phyloP scores from a whole-genome alignment of 2,329 filamentous ascomycete species.

The Trichoderma afroharzianum region DNA sequence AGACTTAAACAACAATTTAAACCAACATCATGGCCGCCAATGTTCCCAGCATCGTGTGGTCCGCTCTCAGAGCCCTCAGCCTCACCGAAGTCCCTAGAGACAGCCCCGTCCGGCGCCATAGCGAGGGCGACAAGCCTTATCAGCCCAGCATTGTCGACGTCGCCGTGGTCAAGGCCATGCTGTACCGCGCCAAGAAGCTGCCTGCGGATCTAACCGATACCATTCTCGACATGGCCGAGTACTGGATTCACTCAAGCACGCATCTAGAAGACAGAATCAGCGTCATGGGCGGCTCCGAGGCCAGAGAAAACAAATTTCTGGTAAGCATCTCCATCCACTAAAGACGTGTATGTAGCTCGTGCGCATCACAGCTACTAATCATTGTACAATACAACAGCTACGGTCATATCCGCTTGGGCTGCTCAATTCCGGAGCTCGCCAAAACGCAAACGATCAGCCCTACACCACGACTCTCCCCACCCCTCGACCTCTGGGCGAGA shows the following conservation, averaged over 20 bases:
- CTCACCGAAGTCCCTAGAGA: not conserved
- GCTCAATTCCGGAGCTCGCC: slow-evolving; percentile 26
- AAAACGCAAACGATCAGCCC: slow-evolving; percentile 19
- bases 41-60: not conserved
- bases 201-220: slow-evolving; percentile 54
- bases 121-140: slow-evolving; percentile 18
- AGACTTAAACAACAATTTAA: not conserved
- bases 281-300: slow-evolving; percentile 21
- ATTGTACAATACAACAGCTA: slow-evolving; percentile 25
- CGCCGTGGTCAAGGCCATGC: slow-evolving; percentile 43
- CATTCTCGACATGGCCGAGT: slow-evolving; percentile 58
- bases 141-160: slow-evolving; percentile 48
- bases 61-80: slow-evolving; percentile 1
- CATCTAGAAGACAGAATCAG: slow-evolving; percentile 30
- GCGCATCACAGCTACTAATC: not conserved
- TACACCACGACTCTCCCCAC: slow-evolving; percentile 30
- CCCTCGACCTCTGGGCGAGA: slow-evolving; percentile 26
- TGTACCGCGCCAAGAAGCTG: slow-evolving; percentile 42
- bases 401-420: slow-evolving; percentile 39
- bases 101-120: not conserved
- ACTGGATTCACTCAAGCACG: slow-evolving; percentile 53
- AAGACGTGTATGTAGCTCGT: not conserved
- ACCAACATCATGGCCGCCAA: not conserved
- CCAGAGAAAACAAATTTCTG: slow-evolving; percentile 33
- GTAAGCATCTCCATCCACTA: slow-evolving; percentile 23